Evolutionary conservation across 345 rosid species (phyloP).

Genomic region (Citrus australasica): DNA sequence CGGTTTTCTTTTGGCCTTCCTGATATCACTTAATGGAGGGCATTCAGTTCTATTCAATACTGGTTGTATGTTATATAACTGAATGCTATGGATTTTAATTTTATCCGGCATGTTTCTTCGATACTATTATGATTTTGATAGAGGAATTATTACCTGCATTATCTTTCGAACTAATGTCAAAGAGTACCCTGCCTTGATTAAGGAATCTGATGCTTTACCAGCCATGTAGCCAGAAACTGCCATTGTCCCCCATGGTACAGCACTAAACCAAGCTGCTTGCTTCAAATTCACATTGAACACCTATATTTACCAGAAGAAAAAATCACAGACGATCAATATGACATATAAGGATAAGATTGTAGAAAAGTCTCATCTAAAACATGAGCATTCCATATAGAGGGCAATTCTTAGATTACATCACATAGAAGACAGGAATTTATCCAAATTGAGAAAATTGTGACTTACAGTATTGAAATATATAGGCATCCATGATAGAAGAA

Average conservation of each 20-base stretch:
- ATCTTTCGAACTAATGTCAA: slow-evolving; percentile 73
- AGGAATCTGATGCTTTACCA: slow-evolving; percentile 63
- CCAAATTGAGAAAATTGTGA: background rate
- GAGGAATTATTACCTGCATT: slow-evolving; percentile 76
- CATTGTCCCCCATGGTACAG: slow-evolving; percentile 97
- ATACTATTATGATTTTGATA: background rate
- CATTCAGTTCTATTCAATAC: no score
- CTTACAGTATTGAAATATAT: slow-evolving; percentile 86
- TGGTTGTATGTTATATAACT: no score
- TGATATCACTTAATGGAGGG: no score
- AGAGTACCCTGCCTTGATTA: slow-evolving; percentile 73
- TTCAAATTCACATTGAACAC: slow-evolving; percentile 83
- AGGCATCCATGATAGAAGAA: slow-evolving; percentile 99
- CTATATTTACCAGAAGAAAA: slow-evolving; percentile 22
- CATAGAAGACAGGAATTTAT: background rate
- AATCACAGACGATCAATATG: background rate
- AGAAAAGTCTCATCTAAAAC: background rate
- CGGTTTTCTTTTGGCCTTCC: no score
- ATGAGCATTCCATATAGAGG: background rate
- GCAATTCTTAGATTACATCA: background rate
- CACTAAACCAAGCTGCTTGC: slow-evolving; percentile 99
- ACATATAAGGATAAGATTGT: background rate
- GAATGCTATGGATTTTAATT: no score
- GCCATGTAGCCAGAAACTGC: slow-evolving; percentile 81
- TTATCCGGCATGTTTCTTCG: no score